phyloP scores from a whole-genome alignment of 352 stramenopile species.

The Globisporangium ultimum region DNA sequence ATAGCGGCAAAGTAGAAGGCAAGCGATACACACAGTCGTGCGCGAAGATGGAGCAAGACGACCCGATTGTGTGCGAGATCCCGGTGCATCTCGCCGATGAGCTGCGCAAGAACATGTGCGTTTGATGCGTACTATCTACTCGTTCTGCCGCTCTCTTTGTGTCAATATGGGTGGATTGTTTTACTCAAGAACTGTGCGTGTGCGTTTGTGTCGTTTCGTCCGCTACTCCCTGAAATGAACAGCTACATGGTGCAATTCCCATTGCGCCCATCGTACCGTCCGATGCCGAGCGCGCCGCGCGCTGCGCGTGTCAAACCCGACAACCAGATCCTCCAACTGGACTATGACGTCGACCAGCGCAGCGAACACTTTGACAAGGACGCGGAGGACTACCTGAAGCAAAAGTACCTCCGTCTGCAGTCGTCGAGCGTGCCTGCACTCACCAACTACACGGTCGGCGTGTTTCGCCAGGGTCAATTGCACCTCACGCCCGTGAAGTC shows the following conservation, averaged over 20 bases:
- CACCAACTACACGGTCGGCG: slow-evolving; percentile 75
- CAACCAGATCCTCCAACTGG: slow-evolving; percentile 75
- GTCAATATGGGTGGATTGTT: too few species aligned
- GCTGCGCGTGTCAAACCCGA: slow-evolving; percentile 65
- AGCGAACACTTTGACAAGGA: slow-evolving; percentile 75
- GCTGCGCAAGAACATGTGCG: slow-evolving; percentile 53
- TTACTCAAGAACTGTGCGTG: not conserved
- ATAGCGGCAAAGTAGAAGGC: not conserved
- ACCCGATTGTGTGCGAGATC: slow-evolving; percentile 82
- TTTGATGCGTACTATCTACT: not conserved
- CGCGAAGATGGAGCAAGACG: slow-evolving; percentile 41
- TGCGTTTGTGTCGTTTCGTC: not conserved
- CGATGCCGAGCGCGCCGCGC: slow-evolving; percentile 57
- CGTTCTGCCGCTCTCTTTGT: not conserved
- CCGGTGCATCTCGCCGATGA: slow-evolving; percentile 77
- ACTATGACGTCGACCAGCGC: slow-evolving; percentile 70
- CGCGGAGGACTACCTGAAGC: slow-evolving; percentile 78
- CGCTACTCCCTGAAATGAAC: not conserved
- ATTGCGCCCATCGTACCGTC: slow-evolving; percentile 70
- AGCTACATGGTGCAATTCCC: slow-evolving; percentile 82
- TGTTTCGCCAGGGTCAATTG: slow-evolving; percentile 78
- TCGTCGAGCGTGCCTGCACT: slow-evolving; percentile 59
- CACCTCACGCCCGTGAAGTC: slow-evolving; percentile 68
- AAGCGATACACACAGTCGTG: not conserved
- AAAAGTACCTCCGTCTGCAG: slow-evolving; percentile 64